Evolutionary conservation across 2,329 filamentous ascomycete genomes (phyloP), one percentile per base, ranked within the genome.

Genomic region (Pseudomassariella vexata): DNA sequence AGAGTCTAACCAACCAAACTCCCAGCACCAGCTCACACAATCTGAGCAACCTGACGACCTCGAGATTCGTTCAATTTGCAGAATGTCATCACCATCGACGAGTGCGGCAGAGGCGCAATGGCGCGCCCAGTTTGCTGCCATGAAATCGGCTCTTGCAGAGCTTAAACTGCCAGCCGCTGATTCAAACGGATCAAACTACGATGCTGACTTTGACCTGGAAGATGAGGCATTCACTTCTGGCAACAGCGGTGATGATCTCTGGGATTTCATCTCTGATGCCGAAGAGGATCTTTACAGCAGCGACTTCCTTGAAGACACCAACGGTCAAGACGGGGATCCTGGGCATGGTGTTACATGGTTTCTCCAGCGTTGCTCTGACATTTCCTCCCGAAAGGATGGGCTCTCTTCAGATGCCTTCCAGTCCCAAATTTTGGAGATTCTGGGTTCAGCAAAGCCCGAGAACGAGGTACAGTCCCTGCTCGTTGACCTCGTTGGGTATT

Each of bases 401-500:
- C 63, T 94, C 15, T 73, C 82, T 20, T 61, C 79, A 2, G 68
- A 73, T 15, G 78, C 84, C n/a, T 70, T 96, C 24, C 71, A 83
- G 41, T 75, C 82, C 34, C 88, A 95, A 54, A 76, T 96, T 21
- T 62, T 79, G 23, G 82, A 85, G 5, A 69, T 90, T 3, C 59
- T 98, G 21, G 72, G 71, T 6, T 85, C 86, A 5, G 62, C 64
- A n/a, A 62, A 57, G 26, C 70, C 75, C 19, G 84, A 95, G 36
- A 85, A 94, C 36, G 87, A 94, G 57, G 65, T 96, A n/a, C 90
- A 96, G 56, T 89, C 88, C 52, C 79, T 82, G 24, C 70, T 98
- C 21, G 87, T 85, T 0, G 92, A 98, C 47, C 76, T 95, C 25
- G 70, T 98, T 38, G 92, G 94, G 0, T 96, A 90, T 49, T 88